Evolutionary conservation across 2,329 filamentous ascomycete species (phyloP).

Genomic region (Trichoderma koningiopsis): DNA sequence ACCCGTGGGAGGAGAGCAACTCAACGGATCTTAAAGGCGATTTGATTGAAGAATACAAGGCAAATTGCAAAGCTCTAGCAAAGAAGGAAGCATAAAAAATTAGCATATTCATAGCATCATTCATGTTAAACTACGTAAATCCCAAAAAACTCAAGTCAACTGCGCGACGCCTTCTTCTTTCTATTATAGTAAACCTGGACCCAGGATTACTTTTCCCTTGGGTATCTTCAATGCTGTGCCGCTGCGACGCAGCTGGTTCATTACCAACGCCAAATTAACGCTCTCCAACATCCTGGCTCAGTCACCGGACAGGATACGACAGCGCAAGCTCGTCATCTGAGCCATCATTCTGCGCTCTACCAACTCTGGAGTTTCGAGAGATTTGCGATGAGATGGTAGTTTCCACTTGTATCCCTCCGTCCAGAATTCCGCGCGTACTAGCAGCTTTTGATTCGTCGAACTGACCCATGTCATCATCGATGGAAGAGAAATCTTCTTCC

Average conservation of each 20-base stretch:
- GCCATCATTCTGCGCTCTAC: not conserved
- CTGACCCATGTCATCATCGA: slow-evolving; percentile 11
- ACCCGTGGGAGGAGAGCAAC: slow-evolving; percentile 9
- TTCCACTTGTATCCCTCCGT: slow-evolving; percentile 12
- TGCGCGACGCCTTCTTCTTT: not conserved
- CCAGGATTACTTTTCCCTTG: not conserved
- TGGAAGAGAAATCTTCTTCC: slow-evolving; percentile 15
- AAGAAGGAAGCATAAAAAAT: not conserved
- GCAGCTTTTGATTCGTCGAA: not conserved
- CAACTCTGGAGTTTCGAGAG: slow-evolving; percentile 7
- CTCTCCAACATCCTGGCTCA: not conserved
- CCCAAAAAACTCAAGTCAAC: not conserved
- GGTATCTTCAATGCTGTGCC: not conserved
- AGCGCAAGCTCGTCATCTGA: slow-evolving; percentile 13
- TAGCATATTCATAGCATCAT: not conserved
- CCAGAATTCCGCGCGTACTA: slow-evolving; percentile 8
- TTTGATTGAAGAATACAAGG: slow-evolving; percentile 4
- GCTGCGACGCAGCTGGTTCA: not conserved
- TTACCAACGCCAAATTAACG: not conserved
- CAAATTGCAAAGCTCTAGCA: not conserved
- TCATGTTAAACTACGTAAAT: not conserved
- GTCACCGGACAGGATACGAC: slow-evolving; percentile 19
- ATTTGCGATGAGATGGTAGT: slow-evolving; percentile 1
- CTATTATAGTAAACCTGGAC: not conserved
- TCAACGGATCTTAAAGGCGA: not conserved